phyloP scores from a whole-genome alignment of 164 flowering plant species.

The Tinospora cordifolia region DNA sequence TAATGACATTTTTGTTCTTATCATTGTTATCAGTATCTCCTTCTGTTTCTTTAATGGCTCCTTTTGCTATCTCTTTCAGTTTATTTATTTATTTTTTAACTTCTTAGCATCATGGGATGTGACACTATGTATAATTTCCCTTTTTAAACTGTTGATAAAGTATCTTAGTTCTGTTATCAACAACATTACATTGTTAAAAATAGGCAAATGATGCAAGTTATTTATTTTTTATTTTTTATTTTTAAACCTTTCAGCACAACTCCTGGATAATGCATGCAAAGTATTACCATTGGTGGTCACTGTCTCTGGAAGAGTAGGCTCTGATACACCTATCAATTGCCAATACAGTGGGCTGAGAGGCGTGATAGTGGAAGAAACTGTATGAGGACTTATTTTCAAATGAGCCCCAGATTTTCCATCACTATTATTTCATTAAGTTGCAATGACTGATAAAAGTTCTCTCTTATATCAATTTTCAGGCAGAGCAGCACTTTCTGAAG shows the following conservation, averaged over 20 bases:
- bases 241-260: conserved; percentile 47
- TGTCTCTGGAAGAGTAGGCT: conserved; percentile 84
- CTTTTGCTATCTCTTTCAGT: neutral
- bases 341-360: conserved; percentile 83
- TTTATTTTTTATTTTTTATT: too few relatives aligned
- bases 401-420: neutral
- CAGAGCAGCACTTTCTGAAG: conserved; percentile 90
- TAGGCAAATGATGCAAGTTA: conserved; percentile 4
- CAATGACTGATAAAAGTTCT: neutral
- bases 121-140: neutral
- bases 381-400: conserved; percentile 17
- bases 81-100: too few relatives aligned
- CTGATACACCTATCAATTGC: conserved; percentile 82
- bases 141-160: neutral
- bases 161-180: neutral
- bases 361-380: conserved; percentile 97
- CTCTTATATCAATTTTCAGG: conserved; percentile 36
- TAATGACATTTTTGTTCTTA: neutral
- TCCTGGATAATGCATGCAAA: conserved; percentile 68
- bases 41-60: neutral
- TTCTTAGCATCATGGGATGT: neutral
- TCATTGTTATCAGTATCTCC: neutral
- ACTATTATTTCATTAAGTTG: neutral
- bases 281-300: conserved; percentile 81
- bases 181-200: neutral